Evolutionary conservation across 768 basidiomycete genomes (phyloP).

Genomic region (Lactarius evosmus): DNA sequence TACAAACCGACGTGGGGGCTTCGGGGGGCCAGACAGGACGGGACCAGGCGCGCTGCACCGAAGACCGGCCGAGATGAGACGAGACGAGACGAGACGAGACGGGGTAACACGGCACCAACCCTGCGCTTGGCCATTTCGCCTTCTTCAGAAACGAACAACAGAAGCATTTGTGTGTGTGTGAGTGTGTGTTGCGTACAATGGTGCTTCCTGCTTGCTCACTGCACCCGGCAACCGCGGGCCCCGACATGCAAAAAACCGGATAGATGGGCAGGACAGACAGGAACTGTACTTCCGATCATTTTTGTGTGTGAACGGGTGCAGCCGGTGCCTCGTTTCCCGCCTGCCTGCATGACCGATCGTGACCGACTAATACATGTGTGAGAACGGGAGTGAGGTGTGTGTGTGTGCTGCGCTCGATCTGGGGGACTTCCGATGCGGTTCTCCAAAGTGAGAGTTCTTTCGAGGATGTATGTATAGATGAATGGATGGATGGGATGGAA

Average conservation of each 20-base stretch:
- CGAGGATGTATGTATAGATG: not conserved
- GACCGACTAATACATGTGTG: not conserved
- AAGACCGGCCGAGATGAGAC: not conserved
- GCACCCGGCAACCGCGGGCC: not conserved
- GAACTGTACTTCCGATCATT: not conserved
- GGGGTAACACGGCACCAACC: not conserved
- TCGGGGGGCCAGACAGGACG: not conserved
- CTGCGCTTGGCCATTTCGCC: not conserved
- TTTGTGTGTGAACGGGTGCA: not conserved
- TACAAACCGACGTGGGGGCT: not conserved
- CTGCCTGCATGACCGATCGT: not conserved
- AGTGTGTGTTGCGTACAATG: not conserved
- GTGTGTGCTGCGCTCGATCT: not conserved
- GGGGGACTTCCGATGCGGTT: not conserved
- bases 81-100: not conserved
- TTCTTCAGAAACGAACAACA: not conserved
- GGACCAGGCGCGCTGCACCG: not conserved
- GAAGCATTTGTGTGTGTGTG: too few species aligned
- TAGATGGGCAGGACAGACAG: not conserved
- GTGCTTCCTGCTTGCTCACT: not conserved
- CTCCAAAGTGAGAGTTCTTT: not conserved
- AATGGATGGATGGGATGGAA: constrained; percentile 1
- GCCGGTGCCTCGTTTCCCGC: not conserved
- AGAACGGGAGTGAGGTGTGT: not conserved
- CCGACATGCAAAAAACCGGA: not conserved